Base-by-base conservation (phyloP, 306 rosid genomes). In the Castanea mollissima region DNA sequence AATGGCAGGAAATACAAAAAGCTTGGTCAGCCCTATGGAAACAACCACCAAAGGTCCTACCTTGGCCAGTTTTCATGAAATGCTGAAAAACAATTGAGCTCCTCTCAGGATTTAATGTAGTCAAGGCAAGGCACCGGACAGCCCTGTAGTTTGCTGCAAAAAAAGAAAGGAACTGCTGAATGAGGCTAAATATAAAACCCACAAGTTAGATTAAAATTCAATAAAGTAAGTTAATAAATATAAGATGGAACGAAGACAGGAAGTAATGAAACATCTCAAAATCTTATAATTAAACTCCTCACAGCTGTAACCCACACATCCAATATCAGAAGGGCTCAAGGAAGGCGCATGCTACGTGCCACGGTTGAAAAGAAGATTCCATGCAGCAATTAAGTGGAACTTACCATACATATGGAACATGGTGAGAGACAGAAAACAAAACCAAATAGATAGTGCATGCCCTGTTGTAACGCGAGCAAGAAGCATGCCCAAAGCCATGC, bases 401-500 rank as follows among this genome's bases (percentile, higher is more conserved):
- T 68, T 87, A 93, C 98, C 97, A 71, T 88, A 93, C 87, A 93
- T 89, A 81, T 93, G 98, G 81, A 93, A 91, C 86, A 91, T 20
- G 74, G 98, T 93, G 83, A 89, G 89, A 69, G 89, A 90, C 83
- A 93, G 76, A 83, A 93, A 93, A 1, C 83, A 91, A 82, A 90
- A 74, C 98, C 98, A 93, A 71, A 92, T 89, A 85, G 91, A 93
- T 55, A 90, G 82, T 2, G 98, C 94, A 74, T 81, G 87, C 65
- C 90, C 97, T 74, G 76, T 85, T 54, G 97, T 94, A 20, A 81
- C 12, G 41, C 81, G 97, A 76, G 98, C 98, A 83, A 94, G 93
- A 76, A 94, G 88, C 98, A 94, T 92, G 20, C 97, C 97, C 49
- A 90, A 59, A 15, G 94, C 96, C 97, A 94, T 94, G 82, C 98